These are phyloP conservation scores for Trichosporon sp. DNA, from an alignment of 1,284 basidiomycete species.

Conservation along the genomic window DNA sequence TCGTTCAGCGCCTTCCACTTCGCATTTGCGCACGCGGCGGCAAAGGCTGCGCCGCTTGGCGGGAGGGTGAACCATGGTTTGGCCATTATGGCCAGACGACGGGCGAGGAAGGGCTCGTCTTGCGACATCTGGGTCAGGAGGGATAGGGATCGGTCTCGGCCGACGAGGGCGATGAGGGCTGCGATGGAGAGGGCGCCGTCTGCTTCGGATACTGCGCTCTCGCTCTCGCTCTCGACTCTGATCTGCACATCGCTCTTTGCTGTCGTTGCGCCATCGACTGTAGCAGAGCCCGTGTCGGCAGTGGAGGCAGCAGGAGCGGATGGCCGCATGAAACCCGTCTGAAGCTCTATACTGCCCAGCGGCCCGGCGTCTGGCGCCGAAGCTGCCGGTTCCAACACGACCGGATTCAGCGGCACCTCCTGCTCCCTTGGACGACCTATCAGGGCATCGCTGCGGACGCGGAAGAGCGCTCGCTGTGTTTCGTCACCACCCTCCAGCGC, in stretches of 20 bases:
- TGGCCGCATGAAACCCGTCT: background rate
- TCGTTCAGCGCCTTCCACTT: conserved; percentile 14
- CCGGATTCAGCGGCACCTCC: background rate
- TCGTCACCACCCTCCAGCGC: background rate
- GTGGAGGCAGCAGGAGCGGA: background rate
- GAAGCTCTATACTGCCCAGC: background rate
- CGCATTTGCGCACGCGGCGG: conserved; percentile 10
- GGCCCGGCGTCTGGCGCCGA: background rate
- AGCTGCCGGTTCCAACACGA: background rate
- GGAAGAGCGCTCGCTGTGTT: background rate
- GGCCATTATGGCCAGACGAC: conserved; percentile 7
- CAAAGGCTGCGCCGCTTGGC: background rate
- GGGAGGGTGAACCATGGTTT: background rate
- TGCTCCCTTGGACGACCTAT: background rate
- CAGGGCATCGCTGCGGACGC: background rate
- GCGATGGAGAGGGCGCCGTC: background rate
- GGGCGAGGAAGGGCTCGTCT: conserved; percentile 10
- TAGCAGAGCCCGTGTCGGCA: background rate
- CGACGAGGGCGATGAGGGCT: background rate
- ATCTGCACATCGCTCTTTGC: too few relatives aligned
- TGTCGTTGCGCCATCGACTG: background rate
- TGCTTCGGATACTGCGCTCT: background rate
- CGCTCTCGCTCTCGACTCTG: too few relatives aligned
- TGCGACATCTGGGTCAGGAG: background rate
- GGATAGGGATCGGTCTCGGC: background rate